These are phyloP conservation scores for Pythium folliculosum DNA, from an alignment of 352 stramenopile species.

Conservation along the genomic window DNA sequence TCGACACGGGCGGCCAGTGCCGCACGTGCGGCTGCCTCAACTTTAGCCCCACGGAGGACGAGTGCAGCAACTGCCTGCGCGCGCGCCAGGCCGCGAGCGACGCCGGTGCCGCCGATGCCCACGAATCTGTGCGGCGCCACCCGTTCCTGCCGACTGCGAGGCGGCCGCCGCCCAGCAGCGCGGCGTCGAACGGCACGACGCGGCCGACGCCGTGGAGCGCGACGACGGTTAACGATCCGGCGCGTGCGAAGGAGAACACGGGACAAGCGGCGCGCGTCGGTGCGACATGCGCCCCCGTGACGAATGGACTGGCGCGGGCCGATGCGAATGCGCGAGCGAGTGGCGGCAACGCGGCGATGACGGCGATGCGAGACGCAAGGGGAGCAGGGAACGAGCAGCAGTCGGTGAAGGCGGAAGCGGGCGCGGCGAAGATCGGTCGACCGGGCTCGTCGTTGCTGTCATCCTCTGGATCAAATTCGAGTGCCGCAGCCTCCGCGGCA, in stretches of 20 bases:
- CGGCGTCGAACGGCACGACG: not conserved
- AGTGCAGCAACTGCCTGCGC: slow-evolving; percentile 36
- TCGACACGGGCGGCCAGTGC: slow-evolving; percentile 15
- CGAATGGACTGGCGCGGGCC: no score
- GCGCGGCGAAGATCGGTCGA: not conserved
- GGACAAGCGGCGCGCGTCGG: no score
- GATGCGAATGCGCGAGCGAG: no score
- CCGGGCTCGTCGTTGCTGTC: no score
- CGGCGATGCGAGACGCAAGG: not conserved
- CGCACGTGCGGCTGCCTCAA: slow-evolving; percentile 50
- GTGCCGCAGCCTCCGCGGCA: no score
- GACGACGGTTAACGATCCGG: not conserved
- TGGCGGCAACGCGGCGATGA: no score
- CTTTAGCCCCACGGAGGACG: slow-evolving; percentile 34
- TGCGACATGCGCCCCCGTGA: no score
- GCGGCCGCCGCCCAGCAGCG: no score
- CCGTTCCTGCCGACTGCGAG: slow-evolving; percentile 12
- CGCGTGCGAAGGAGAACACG: no score
- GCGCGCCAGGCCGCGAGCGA: not conserved
- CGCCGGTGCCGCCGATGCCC: not conserved
- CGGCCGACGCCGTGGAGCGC: no score
- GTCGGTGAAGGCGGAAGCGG: not conserved
- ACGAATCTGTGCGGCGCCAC: not conserved
- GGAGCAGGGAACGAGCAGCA: not conserved
- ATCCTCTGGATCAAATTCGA: no score